A percentile compares a stretch with the other conserved stretches of the same genome.
Conservation (phyloP, 208 protist species). For the Polymyxa betae region DNA sequence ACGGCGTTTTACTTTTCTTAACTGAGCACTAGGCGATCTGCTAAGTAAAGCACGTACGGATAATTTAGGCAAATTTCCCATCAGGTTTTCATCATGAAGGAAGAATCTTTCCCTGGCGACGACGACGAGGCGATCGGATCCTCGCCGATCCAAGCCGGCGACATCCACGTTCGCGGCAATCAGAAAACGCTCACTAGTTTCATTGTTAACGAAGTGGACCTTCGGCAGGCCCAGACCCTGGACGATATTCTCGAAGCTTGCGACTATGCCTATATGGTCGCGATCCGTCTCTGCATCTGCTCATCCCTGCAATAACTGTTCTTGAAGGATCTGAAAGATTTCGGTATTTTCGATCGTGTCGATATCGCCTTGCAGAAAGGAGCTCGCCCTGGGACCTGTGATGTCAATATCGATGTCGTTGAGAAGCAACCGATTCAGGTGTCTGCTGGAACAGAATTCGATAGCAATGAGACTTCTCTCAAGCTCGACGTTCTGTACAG, state of each 20-base stretch:
- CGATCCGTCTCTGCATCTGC: neutral
- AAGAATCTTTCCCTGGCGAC: too few relatives aligned
- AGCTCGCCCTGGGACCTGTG: neutral
- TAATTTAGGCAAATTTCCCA: too few relatives aligned
- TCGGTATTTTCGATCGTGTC: neutral
- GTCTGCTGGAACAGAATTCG: neutral
- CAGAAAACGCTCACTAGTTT: neutral
- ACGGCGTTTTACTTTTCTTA: too few relatives aligned
- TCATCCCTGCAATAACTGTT: neutral
- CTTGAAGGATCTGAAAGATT: neutral
- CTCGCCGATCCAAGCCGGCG: neutral
- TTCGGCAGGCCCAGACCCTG: neutral
- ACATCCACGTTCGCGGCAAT: neutral
- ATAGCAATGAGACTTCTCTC: neutral
- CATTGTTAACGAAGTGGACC: neutral
- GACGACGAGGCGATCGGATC: too few relatives aligned
- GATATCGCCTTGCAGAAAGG: neutral
- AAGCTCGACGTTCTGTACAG: neutral
- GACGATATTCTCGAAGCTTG: neutral
- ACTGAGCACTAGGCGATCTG: too few relatives aligned
- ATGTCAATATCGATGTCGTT: neutral
- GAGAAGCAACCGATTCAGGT: neutral
- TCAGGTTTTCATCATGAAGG: too few relatives aligned
- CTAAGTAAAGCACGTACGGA: too few relatives aligned
- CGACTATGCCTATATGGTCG: neutral